phyloP scores from a whole-genome alignment of 2,329 filamentous ascomycete species.

The Trichoderma sp. region DNA sequence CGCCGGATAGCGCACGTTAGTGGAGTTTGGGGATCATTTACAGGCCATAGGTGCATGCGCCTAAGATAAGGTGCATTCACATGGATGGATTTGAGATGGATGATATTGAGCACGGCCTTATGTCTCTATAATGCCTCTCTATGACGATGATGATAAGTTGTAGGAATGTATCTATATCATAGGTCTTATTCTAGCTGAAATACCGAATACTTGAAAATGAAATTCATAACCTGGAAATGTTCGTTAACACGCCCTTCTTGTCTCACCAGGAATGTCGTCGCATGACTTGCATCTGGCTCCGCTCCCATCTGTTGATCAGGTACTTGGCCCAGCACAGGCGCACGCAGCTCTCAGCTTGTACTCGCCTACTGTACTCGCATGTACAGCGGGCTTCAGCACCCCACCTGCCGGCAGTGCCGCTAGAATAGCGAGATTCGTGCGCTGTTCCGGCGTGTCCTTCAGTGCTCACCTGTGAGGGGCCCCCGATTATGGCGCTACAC shows the following conservation, averaged over 20 bases:
- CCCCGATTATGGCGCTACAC: background rate
- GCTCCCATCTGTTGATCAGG: background rate
- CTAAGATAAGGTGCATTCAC: background rate
- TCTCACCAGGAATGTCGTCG: background rate
- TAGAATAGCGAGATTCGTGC: background rate
- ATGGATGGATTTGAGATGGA: background rate
- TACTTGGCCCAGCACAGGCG: background rate
- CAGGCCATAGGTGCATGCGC: background rate
- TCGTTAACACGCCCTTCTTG: background rate
- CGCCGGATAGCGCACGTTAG: conserved; percentile 6
- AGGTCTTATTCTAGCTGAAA: background rate
- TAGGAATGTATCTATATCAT: background rate
- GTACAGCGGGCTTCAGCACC: background rate
- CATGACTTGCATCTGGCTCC: background rate
- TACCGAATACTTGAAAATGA: background rate
- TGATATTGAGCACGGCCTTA: background rate
- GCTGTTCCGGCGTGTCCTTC: conserved; percentile 5
- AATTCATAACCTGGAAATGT: background rate
- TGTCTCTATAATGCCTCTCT: background rate
- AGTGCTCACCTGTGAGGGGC: conserved; percentile 9
- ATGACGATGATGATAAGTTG: background rate
- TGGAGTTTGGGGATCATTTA: background rate
- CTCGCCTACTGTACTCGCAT: background rate
- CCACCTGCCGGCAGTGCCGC: conserved; percentile 8
- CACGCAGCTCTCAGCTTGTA: background rate